phyloP scores from a whole-genome alignment of 306 rosid genomes.

The Abrus pulchellus region DNA sequence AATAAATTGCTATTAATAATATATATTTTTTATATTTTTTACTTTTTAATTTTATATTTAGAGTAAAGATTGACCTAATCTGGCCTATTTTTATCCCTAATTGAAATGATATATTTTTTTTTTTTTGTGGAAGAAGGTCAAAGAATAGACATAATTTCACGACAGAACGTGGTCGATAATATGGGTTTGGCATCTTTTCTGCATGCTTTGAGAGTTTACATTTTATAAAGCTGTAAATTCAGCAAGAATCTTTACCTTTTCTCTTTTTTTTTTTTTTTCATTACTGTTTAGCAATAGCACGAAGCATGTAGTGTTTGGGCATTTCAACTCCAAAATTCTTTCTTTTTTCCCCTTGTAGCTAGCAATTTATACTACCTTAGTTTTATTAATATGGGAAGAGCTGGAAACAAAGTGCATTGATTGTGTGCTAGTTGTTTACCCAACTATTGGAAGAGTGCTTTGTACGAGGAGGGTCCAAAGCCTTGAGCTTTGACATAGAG shows the following conservation, averaged over 20 bases:
- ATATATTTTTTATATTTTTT: too few species aligned
- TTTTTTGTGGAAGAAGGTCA: too few species aligned
- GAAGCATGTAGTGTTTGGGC: not conserved
- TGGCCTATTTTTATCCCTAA: too few species aligned
- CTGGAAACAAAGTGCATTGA: not conserved
- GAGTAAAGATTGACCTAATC: too few species aligned
- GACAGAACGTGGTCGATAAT: constrained; percentile 31
- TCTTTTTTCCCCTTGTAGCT: not conserved
- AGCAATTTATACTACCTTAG: not conserved
- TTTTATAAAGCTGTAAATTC: constrained; percentile 33
- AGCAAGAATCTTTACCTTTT: constrained; percentile 25
- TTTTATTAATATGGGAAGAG: not conserved
- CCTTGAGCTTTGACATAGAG: too few species aligned
- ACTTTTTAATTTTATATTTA: too few species aligned
- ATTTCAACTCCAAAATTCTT: not conserved
- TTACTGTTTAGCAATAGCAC: constrained; percentile 18
- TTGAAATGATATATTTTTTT: too few species aligned
- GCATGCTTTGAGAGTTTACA: not conserved
- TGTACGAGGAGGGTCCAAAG: too few species aligned
- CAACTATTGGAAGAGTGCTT: too few species aligned
- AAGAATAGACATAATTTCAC: too few species aligned
- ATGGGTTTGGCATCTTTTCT: constrained; percentile 29
- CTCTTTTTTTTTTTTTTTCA: not conserved
- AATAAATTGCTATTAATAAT: too few species aligned
- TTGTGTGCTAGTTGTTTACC: not conserved